phyloP scores from a whole-genome alignment of 1,139 yeast species.

The Blastobotrys proliferans region DNA sequence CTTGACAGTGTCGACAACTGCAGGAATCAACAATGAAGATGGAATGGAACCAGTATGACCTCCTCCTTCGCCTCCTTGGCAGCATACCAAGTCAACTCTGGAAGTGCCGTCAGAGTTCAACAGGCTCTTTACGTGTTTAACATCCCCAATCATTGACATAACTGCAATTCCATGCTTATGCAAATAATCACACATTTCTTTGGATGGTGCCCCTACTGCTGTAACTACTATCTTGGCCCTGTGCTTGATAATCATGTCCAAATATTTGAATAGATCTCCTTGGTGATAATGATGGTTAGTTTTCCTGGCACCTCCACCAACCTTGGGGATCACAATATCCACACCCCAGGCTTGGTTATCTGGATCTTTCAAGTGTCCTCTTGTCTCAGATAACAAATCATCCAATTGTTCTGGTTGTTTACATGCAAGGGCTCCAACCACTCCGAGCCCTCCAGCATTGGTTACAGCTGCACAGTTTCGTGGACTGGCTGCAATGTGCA shows the following conservation, averaged over 20 bases:
- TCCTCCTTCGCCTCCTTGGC: conserved; percentile 51
- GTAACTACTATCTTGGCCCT: conserved; percentile 26
- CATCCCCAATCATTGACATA: conserved; percentile 42
- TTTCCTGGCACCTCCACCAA: conserved; percentile 30
- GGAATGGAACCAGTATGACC: conserved; percentile 44
- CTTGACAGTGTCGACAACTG: conserved; percentile 37
- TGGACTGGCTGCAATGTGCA: conserved; percentile 30
- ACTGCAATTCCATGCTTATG: conserved; percentile 42
- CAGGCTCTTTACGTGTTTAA: conserved; percentile 43
- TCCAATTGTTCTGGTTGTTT: conserved; percentile 27
- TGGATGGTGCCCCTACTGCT: conserved; percentile 44
- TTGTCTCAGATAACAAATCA: conserved; percentile 26
- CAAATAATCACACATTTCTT: conserved; percentile 35
- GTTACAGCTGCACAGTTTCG: conserved; percentile 30
- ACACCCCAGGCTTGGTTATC: conserved; percentile 27
- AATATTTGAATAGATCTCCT: conserved; percentile 24
- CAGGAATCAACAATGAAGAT: conserved; percentile 30
- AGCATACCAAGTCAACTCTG: conserved; percentile 41
- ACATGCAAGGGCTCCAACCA: conserved; percentile 27
- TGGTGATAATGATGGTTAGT: conserved; percentile 29
- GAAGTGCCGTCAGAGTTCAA: conserved; percentile 20
- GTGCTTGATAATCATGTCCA: conserved; percentile 25
- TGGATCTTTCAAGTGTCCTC: conserved; percentile 21
- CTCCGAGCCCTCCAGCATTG: conserved; percentile 32
- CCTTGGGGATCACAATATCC: conserved; percentile 28